phyloP scores from a whole-genome alignment of 1,284 basidiomycete genomes.

The Ganoderma sinense region DNA sequence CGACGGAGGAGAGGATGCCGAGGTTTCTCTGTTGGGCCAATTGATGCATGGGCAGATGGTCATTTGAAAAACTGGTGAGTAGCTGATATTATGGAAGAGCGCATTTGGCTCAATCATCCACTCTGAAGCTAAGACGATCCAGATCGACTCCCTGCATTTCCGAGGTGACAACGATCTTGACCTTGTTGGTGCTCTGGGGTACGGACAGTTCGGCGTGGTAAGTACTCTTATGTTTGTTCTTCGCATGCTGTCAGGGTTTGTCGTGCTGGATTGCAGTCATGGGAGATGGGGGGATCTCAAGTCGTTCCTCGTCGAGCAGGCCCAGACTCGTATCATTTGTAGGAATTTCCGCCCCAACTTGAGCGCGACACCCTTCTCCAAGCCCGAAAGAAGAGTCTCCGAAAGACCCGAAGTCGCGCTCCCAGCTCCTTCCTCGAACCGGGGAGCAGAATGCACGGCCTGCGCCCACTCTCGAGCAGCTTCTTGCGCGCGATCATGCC shows the following conservation, averaged over 20 bases:
- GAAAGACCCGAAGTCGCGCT: too few relatives aligned
- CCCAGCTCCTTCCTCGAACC: slow-evolving; percentile 36
- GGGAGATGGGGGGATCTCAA: too few relatives aligned
- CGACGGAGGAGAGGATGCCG: slow-evolving; percentile 65
- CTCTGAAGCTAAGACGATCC: slow-evolving; percentile 64
- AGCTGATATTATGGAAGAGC: neutral
- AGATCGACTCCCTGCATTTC: slow-evolving; percentile 72
- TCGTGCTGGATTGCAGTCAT: too few relatives aligned
- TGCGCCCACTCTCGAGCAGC: slow-evolving; percentile 80
- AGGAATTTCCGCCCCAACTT: slow-evolving; percentile 83
- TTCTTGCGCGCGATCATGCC: slow-evolving; percentile 84
- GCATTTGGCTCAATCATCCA: neutral
- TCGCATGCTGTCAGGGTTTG: neutral
- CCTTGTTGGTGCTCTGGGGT: slow-evolving; percentile 75
- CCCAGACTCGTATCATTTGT: neutral
- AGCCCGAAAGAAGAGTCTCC: slow-evolving; percentile 62
- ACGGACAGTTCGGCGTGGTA: slow-evolving; percentile 86
- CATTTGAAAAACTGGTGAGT: slow-evolving; percentile 73
- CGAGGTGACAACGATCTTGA: slow-evolving; percentile 73
- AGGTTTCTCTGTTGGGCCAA: slow-evolving; percentile 72
- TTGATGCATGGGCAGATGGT: slow-evolving; percentile 76
- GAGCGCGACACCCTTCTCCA: slow-evolving; percentile 81
- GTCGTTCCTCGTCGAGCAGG: too few relatives aligned
- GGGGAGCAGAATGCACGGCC: slow-evolving; percentile 61
- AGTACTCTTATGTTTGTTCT: neutral